Evolutionary conservation across 2,329 filamentous ascomycete genomes (phyloP).

Genomic region (Fusarium tupiense): DNA sequence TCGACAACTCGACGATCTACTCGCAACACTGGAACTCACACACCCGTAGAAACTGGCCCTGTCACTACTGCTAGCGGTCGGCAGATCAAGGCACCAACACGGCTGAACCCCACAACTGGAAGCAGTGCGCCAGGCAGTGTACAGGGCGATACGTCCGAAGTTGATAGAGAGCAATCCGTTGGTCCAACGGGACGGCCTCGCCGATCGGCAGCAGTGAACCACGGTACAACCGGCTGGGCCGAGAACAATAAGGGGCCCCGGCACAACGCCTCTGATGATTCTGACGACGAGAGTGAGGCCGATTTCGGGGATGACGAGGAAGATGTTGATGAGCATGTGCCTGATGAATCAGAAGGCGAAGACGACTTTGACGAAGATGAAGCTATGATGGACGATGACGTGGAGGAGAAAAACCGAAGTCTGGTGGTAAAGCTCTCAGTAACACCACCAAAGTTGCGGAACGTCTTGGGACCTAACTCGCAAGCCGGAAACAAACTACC

Average conservation of each 20-base stretch:
- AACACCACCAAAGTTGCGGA: constrained; percentile 53
- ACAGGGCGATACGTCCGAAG: constrained; percentile 56
- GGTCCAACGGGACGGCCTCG: constrained; percentile 61
- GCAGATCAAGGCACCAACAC: constrained; percentile 76
- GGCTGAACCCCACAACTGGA: constrained; percentile 70
- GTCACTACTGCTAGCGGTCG: constrained; percentile 86
- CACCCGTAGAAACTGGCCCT: constrained; percentile 73
- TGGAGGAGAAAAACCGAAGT: constrained; percentile 62
- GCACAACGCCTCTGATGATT: constrained; percentile 60
- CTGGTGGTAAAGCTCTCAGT: constrained; percentile 79
- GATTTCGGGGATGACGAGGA: constrained; percentile 81
- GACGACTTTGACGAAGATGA: constrained; percentile 68
- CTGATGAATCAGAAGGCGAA: constrained; percentile 68
- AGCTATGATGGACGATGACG: constrained; percentile 63
- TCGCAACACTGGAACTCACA: constrained; percentile 78
- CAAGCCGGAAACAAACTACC: constrained; percentile 39
- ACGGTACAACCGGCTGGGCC: constrained; percentile 61
- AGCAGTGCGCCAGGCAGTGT: constrained; percentile 59
- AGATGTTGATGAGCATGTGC: constrained; percentile 73
- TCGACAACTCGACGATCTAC: constrained; percentile 74
- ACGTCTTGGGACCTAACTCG: constrained; percentile 40
- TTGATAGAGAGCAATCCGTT: constrained; percentile 52
- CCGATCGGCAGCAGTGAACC: constrained; percentile 60
- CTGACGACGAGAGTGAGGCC: constrained; percentile 76
- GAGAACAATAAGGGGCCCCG: constrained; percentile 47